phyloP scores from a whole-genome alignment of 495 filamentous ascomycete genomes.

The Hypoxylon fuscum region DNA sequence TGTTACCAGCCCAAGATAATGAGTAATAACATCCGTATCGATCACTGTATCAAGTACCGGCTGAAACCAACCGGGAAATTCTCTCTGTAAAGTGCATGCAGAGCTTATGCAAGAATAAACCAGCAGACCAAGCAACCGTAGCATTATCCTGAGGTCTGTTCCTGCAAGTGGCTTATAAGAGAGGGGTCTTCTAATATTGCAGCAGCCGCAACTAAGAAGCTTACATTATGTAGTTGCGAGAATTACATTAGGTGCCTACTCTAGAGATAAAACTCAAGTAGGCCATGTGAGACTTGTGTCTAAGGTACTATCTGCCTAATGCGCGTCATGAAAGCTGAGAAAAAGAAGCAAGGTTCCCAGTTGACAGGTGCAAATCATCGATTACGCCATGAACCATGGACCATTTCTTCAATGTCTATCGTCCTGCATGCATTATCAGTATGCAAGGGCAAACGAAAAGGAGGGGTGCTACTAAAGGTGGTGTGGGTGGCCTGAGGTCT shows the following conservation, averaged over 20 bases:
- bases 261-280: conserved; percentile 1
- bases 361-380: conserved; percentile 17
- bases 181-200: conserved; percentile 4
- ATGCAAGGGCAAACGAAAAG: conserved; percentile 35
- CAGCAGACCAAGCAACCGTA: conserved; percentile 11
- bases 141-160: not conserved
- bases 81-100: conserved; percentile 33
- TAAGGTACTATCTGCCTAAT: not conserved
- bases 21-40: conserved; percentile 18
- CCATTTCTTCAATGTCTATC: conserved; percentile 32
- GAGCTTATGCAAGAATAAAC: conserved; percentile 23
- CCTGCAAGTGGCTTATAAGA: conserved; percentile 1
- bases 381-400: conserved; percentile 22
- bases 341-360: not conserved
- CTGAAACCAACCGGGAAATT: conserved; percentile 37
- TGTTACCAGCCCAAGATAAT: conserved; percentile 12
- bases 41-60: conserved; percentile 27
- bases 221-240: not conserved
- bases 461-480: conserved; percentile 28
- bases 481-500: conserved; percentile 35
- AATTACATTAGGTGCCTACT: not conserved
- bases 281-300: not conserved
- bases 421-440: conserved; percentile 33
- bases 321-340: not conserved
- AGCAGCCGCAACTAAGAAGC: not conserved